These are phyloP conservation scores for Alternaria postmessia DNA, from an alignment of 2,329 filamentous ascomycete species.

Conservation along the genomic window DNA sequence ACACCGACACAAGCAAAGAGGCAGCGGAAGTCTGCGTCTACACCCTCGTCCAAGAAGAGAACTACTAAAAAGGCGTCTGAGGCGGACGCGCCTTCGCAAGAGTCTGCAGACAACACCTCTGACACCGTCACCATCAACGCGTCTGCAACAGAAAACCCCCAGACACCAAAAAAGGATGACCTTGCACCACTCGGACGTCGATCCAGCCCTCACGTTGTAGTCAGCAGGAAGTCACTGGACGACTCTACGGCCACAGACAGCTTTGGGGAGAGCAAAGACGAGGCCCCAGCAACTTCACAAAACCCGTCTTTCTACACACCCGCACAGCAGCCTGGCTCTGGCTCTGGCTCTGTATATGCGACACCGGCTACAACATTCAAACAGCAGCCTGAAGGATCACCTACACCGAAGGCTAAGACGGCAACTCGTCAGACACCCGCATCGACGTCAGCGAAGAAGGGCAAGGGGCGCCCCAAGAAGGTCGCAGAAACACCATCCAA, in stretches of 20 bases:
- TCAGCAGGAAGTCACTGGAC: constrained; percentile 23
- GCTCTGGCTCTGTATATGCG: constrained; percentile 27
- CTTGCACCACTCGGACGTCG: constrained; percentile 34
- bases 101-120: constrained; percentile 18
- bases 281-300: constrained; percentile 24
- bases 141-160: constrained; percentile 5
- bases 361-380: constrained; percentile 37
- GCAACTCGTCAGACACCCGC: constrained; percentile 23
- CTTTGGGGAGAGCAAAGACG: constrained; percentile 14
- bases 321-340: constrained; percentile 25
- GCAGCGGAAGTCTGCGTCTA: constrained; percentile 33
- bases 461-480: constrained; percentile 27
- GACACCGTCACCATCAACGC: constrained; percentile 24
- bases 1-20: constrained; percentile 42
- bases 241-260: constrained; percentile 12
- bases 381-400: constrained; percentile 31
- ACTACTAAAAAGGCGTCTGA: neutral
- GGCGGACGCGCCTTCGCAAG: constrained; percentile 12
- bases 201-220: constrained; percentile 35
- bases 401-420: constrained; percentile 31
- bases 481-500: constrained; percentile 11
- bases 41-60: constrained; percentile 20
- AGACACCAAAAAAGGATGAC: constrained; percentile 18
- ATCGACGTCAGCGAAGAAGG: constrained; percentile 25
- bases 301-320: constrained; percentile 35